Evolutionary conservation across 148 eudicot genomes (phyloP).

Genomic region (Bassia scoparia): DNA sequence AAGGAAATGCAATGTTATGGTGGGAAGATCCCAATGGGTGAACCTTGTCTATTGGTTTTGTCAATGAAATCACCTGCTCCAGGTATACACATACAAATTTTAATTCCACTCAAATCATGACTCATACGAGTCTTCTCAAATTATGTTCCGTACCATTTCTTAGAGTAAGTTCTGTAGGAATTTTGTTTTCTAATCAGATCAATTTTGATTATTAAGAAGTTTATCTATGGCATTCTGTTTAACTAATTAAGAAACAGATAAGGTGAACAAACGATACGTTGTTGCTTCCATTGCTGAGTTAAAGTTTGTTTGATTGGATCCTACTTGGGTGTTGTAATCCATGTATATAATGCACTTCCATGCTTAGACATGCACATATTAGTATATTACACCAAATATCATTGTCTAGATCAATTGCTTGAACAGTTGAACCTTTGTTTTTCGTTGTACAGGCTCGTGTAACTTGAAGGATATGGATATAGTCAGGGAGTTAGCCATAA

Average conservation of each 20-base stretch:
- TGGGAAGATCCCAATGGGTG: not conserved
- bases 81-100: not conserved
- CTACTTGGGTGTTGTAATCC: too few species aligned
- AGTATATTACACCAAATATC: too few species aligned
- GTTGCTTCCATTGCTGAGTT: too few species aligned
- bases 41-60: not conserved
- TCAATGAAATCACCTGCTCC: not conserved
- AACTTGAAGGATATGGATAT: not conserved
- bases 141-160: not conserved
- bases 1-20: not conserved
- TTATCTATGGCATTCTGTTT: too few species aligned
- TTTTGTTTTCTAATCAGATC: too few species aligned
- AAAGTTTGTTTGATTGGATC: too few species aligned
- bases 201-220: too few species aligned
- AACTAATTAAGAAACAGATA: too few species aligned
- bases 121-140: not conserved
- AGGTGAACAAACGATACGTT: too few species aligned
- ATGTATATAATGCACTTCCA: too few species aligned
- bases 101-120: not conserved
- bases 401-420: not conserved
- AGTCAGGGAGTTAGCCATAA: not conserved
- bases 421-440: not conserved
- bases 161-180: too few species aligned
- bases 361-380: not conserved
- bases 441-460: not conserved